Evolutionary conservation across 1,139 yeast species (phyloP).

Genomic region (Sugiyamaella grinbergsii): DNA sequence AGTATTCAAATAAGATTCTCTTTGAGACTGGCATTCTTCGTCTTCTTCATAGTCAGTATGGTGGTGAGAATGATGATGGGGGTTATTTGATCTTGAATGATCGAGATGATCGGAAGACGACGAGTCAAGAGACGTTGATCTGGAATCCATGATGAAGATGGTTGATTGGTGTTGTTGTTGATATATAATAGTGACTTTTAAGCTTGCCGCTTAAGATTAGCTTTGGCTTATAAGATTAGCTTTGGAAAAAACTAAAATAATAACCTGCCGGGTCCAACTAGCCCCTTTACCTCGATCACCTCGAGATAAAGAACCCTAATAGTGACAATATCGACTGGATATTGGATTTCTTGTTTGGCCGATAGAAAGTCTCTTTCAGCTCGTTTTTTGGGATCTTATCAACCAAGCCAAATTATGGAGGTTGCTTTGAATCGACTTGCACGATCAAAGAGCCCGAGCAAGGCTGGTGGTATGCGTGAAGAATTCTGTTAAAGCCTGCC

Average conservation of each 20-base stretch:
- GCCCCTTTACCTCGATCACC: slow-evolving; percentile 23
- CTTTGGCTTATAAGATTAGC: not conserved
- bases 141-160: slow-evolving; percentile 19
- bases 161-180: no score
- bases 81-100: not conserved
- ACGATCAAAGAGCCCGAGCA: slow-evolving; percentile 29
- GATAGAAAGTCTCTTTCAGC: not conserved
- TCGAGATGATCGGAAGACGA: slow-evolving; percentile 1
- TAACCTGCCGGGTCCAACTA: slow-evolving; percentile 19
- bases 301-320: slow-evolving; percentile 26
- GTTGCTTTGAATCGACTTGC: slow-evolving; percentile 30
- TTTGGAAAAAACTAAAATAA: not conserved
- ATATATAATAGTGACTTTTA: no score
- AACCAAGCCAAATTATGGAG: slow-evolving; percentile 29
- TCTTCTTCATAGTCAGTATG: slow-evolving; percentile 15
- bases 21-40: slow-evolving; percentile 17
- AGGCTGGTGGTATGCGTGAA: slow-evolving; percentile 23
- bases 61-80: not conserved
- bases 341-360: not conserved
- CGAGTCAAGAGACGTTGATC: slow-evolving; percentile 18
- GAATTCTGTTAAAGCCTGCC: slow-evolving; percentile 22
- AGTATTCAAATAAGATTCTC: slow-evolving; percentile 3
- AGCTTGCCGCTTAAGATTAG: no score
- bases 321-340: not conserved
- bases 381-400: not conserved